phyloP scores from a whole-genome alignment of 768 basidiomycete species.

The Gymnopilus junonius region DNA sequence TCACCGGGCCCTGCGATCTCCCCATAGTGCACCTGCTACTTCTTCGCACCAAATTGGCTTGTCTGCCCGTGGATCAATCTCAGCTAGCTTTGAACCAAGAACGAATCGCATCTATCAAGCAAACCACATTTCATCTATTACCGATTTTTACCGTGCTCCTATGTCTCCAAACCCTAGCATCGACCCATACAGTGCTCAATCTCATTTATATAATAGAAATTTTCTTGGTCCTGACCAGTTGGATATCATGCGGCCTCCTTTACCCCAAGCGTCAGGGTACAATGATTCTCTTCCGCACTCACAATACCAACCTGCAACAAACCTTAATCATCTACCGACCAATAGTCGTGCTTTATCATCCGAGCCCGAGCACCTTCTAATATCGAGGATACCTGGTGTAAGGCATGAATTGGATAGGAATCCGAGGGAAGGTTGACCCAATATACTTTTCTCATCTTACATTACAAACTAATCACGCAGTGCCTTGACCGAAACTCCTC shows the following conservation, averaged over 20 bases:
- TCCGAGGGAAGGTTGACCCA: not conserved
- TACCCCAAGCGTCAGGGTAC: slow-evolving; percentile 3
- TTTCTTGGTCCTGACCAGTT: not conserved
- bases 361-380: not conserved
- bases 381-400: slow-evolving; percentile 11
- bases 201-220: slow-evolving; percentile 3
- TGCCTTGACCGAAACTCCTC: not conserved
- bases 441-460: not conserved
- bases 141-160: not conserved
- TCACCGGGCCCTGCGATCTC: slow-evolving; percentile 2
- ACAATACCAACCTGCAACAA: slow-evolving; percentile 22
- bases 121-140: not conserved
- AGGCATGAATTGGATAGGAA: slow-evolving; percentile 12
- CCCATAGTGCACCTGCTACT: slow-evolving; percentile 6
- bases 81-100: slow-evolving; percentile 10
- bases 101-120: not conserved
- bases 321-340: not conserved
- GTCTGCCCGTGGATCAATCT: not conserved
- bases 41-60: not conserved
- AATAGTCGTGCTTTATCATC: not conserved
- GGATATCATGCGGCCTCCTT: not conserved
- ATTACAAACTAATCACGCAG: not conserved
- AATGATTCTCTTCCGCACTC: slow-evolving; percentile 30
- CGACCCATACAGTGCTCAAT: slow-evolving; percentile 3
- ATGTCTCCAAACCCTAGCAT: not conserved